These are phyloP conservation scores for Coccinonectria pachysandricola DNA, from an alignment of 2,329 filamentous ascomycete genomes.

Conservation along the genomic window DNA sequence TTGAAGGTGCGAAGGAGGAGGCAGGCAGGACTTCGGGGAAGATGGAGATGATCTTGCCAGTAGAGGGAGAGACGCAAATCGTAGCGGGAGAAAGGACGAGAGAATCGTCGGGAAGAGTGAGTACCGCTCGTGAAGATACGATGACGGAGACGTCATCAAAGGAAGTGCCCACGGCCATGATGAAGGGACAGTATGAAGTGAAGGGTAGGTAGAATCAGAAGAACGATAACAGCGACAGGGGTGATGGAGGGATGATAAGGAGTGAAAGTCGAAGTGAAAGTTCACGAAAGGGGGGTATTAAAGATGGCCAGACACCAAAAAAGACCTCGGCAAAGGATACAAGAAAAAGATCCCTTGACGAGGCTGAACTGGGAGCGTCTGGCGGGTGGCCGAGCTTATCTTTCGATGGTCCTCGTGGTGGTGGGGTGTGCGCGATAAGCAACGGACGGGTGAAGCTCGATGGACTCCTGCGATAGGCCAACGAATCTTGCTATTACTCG, in stretches of 20 bases:
- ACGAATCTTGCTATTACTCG: too few species aligned
- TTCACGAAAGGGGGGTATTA: too few species aligned
- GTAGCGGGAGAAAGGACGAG: conserved; percentile 68
- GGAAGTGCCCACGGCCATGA: conserved; percentile 23
- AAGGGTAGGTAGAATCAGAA: conserved; percentile 1
- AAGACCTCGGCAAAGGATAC: too few species aligned
- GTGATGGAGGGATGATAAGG: conserved; percentile 1
- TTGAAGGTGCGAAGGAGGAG: conserved; percentile 62
- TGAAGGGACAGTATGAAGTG: conserved; percentile 2
- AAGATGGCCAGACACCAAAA: too few species aligned
- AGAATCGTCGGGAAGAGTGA: conserved; percentile 56
- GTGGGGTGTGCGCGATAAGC: too few species aligned
- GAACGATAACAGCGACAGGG: not conserved
- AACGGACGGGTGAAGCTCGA: too few species aligned
- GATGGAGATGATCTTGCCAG: conserved; percentile 77
- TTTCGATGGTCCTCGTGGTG: too few species aligned
- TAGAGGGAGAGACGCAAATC: conserved; percentile 63
- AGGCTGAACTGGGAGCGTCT: too few species aligned
- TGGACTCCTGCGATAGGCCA: too few species aligned
- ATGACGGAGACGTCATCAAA: conserved; percentile 55
- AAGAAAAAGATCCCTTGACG: too few species aligned
- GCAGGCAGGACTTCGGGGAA: conserved; percentile 62
- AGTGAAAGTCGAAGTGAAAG: conserved; percentile 1
- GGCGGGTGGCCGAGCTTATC: too few species aligned
- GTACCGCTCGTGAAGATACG: conserved; percentile 71